phyloP scores from a whole-genome alignment of 75 land plant genomes.

The Pinus taeda region DNA sequence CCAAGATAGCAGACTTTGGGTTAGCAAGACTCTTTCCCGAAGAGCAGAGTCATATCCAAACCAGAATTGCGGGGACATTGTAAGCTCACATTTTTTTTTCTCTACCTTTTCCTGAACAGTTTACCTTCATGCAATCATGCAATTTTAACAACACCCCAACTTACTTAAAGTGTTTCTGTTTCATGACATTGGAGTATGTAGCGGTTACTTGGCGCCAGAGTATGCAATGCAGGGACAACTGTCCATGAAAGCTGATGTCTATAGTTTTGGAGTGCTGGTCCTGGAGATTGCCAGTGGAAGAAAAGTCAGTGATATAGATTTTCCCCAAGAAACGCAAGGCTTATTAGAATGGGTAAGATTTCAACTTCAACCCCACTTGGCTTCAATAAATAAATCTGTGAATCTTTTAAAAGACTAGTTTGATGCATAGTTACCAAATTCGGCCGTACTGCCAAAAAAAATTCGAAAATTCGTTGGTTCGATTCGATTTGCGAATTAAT shows the following conservation, averaged over 20 bases:
- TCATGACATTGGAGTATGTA: not conserved
- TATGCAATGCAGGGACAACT: conserved; percentile 5
- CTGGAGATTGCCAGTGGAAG: conserved; percentile 10
- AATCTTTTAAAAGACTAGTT: not conserved
- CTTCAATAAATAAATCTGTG: not conserved
- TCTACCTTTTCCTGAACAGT: not conserved
- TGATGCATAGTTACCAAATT: too few relatives aligned
- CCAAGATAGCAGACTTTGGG: conserved; percentile 31
- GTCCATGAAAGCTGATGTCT: conserved; percentile 5
- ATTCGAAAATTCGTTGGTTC: too few relatives aligned
- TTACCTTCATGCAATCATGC: not conserved
- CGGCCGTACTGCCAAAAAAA: too few relatives aligned
- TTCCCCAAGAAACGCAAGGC: not conserved
- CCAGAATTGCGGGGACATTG: conserved; percentile 22
- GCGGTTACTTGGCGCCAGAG: conserved; percentile 11
- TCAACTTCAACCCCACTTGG: not conserved
- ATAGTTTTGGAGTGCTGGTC: conserved; percentile 11
- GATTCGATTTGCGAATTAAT: too few relatives aligned
- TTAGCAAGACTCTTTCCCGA: conserved; percentile 22
- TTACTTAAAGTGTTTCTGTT: not conserved
- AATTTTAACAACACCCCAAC: too few relatives aligned
- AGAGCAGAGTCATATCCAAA: conserved; percentile 12
- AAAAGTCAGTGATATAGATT: not conserved
- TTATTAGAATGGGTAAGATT: not conserved
- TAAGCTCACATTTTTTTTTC: not conserved